Evolutionary conservation across 805 yeast genomes (phyloP).

Genomic region (Starmerella powellii): DNA sequence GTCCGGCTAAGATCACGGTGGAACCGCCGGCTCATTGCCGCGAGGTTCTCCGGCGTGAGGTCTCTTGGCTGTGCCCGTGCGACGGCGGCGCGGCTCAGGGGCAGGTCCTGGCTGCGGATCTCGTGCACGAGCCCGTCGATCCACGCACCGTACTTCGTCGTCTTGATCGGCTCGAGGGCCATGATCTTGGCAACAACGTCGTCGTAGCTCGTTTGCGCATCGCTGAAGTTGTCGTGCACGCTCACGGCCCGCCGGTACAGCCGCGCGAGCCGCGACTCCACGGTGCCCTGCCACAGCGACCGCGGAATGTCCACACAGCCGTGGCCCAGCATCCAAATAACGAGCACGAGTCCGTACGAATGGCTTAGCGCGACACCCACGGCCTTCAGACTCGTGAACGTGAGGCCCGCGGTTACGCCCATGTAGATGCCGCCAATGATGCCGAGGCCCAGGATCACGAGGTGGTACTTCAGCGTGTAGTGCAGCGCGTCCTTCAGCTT

Average conservation of each 20-base stretch:
- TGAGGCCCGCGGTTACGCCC: constrained; percentile 42
- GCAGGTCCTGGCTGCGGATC: constrained; percentile 20
- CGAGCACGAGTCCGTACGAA: constrained; percentile 59
- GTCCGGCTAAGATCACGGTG: constrained; percentile 41
- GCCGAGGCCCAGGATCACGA: constrained; percentile 43
- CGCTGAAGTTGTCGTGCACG: constrained; percentile 49
- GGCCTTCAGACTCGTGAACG: constrained; percentile 45
- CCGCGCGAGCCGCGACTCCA: constrained; percentile 30
- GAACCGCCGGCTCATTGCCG: constrained; percentile 41
- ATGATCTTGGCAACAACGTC: constrained; percentile 52
- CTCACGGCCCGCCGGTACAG: constrained; percentile 46
- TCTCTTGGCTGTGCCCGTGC: constrained; percentile 20
- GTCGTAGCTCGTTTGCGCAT: constrained; percentile 46
- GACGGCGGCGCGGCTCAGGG: constrained; percentile 15
- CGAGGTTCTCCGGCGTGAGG: constrained; percentile 35
- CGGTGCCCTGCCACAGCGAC: constrained; percentile 30
- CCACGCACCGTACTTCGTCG: constrained; percentile 49
- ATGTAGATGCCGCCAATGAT: constrained; percentile 48
- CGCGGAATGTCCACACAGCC: constrained; percentile 63
- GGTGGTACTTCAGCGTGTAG: constrained; percentile 48
- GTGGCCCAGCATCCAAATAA: constrained; percentile 76
- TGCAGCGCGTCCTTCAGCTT: constrained; percentile 46
- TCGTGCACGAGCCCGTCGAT: constrained; percentile 45
- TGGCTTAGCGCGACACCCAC: constrained; percentile 67
- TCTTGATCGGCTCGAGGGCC: constrained; percentile 38